Evolutionary conservation across 2,329 filamentous ascomycete species (phyloP), one percentile per base, ranked within the genome.

Genomic region (Trichophyton rubrum): DNA sequence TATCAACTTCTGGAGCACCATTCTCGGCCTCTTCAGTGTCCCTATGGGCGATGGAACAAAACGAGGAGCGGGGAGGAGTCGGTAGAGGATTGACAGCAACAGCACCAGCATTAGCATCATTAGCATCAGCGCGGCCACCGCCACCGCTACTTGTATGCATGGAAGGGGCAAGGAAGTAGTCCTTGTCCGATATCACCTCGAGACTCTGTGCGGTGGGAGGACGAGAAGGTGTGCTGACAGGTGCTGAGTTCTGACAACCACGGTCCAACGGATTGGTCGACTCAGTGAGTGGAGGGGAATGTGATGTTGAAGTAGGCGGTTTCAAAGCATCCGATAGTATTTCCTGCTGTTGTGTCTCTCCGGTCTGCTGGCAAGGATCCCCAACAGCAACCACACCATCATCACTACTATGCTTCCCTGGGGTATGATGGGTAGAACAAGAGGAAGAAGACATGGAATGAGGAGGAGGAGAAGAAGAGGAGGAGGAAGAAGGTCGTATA

Each of bases 41-140:
- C 66, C 73, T 74, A 64, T 76, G 74, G 56, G 75, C 67, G 64
- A 77, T 69, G 58, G 74, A 77, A 65, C 71, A 73, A 49, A 73
- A 69, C 63, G 73, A 74, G 59, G 70, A 75, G 63, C 75, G 72
- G 58, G 76, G 75, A 63, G 75, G 75, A 56, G 75, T 77, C 60
- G 75, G 75, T 58, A 76, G 64, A 59, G 67, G 70, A 60, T 69
- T 72, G 62, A 72, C 68, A 63, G 66, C 64, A 51, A 69, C 65
- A 64, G 72, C 64, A 70, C 66, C 33, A 35, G 33, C 33, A 67
- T 65, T 60, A 67, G 64, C 62, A 2, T 24, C 22, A 24, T 24
- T 60, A 65, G 59, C 53, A 67, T 65, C 60, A 67, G 64, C 62
- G 65, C 64, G 58, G 66, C 66, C 60, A 64, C 59, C 56, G 27